Evolutionary conservation across 345 rosid genomes (phyloP).

Genomic region (Toxicodendron radicans): DNA sequence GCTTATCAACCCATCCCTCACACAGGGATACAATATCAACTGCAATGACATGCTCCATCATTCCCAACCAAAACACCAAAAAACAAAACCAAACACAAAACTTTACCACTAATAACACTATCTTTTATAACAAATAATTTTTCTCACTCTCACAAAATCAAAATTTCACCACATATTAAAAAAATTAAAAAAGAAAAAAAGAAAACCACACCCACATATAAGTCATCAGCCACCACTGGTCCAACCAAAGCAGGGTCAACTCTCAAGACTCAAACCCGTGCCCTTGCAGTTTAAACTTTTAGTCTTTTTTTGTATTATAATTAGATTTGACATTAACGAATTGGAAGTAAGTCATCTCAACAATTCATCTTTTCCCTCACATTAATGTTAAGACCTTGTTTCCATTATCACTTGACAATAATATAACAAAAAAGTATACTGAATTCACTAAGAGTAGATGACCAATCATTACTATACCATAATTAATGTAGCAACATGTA

Average conservation of each 20-base stretch:
- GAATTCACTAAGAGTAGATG: background rate
- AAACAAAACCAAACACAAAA: background rate
- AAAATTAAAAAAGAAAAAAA: background rate
- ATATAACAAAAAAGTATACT: background rate
- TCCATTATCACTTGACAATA: background rate
- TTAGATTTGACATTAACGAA: background rate
- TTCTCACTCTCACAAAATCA: background rate
- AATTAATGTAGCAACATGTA: background rate
- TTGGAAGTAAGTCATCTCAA: background rate
- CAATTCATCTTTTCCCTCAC: background rate
- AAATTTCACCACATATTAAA: too few relatives aligned
- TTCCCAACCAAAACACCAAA: background rate
- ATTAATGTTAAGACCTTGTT: background rate
- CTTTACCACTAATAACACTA: background rate
- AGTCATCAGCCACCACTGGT: background rate
- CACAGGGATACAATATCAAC: background rate
- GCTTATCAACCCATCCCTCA: background rate
- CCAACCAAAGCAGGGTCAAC: too few relatives aligned
- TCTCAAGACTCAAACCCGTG: too few relatives aligned
- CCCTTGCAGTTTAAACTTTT: too few relatives aligned
- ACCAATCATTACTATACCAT: background rate
- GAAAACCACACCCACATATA: background rate
- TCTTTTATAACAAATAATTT: too few relatives aligned
- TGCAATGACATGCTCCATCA: background rate
- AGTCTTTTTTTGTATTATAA: too few relatives aligned